These are phyloP conservation scores for Prunella vulgaris DNA, from an alignment of 257 asterid genomes.

Conservation along the genomic window DNA sequence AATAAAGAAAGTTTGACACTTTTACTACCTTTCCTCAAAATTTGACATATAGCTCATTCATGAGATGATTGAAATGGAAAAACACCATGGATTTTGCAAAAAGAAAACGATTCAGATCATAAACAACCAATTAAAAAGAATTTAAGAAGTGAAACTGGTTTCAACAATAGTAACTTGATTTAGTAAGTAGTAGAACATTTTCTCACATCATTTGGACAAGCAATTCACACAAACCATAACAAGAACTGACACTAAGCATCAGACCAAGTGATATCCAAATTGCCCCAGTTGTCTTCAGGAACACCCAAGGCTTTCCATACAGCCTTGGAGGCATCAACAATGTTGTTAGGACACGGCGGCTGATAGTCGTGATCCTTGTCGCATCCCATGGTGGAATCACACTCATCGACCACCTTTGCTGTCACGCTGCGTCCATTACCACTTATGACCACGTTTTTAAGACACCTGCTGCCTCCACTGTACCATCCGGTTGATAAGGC, in stretches of 20 bases:
- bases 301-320: constrained; percentile 38
- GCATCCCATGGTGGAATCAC: constrained; percentile 48
- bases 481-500: constrained; percentile 45
- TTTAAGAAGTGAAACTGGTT: no score
- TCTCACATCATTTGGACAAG: neutral
- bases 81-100: no score
- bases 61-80: no score
- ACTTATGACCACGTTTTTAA: constrained; percentile 22
- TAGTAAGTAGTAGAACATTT: neutral
- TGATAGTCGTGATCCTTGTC: constrained; percentile 37
- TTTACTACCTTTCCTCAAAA: no score
- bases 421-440: constrained; percentile 38
- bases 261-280: constrained; percentile 39
- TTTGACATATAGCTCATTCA: no score
- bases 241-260: constrained; percentile 1
- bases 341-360: constrained; percentile 47
- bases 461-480: constrained; percentile 33
- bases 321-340: constrained; percentile 33
- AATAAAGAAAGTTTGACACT: no score
- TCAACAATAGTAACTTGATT: neutral
- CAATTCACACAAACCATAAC: neutral
- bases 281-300: constrained; percentile 30
- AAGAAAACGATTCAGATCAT: no score
- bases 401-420: constrained; percentile 49
- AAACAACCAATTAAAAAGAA: no score